Conservation (phyloP, 1,139 yeast species). For the Hyphopichia fennica region DNA sequence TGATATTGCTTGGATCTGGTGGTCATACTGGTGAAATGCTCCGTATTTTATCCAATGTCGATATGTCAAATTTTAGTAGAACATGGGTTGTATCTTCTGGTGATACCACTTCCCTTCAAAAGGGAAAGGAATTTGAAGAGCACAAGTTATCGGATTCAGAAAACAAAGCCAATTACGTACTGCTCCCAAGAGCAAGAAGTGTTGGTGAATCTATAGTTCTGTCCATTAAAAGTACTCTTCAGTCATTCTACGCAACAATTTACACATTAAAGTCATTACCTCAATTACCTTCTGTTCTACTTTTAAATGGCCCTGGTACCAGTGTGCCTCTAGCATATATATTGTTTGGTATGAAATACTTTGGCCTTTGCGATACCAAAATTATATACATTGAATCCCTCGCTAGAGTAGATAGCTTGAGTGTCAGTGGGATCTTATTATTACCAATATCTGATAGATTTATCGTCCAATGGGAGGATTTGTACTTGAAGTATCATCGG, state of each 20-base stretch:
- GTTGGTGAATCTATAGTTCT: slow-evolving; percentile 64
- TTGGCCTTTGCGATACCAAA: slow-evolving; percentile 54
- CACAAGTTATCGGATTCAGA: slow-evolving; percentile 10
- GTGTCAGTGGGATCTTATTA: slow-evolving; percentile 73
- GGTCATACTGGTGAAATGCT: slow-evolving; percentile 98
- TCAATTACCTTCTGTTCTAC: slow-evolving; percentile 49
- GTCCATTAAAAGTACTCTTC: slow-evolving; percentile 53
- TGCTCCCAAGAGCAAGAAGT: slow-evolving; percentile 70
- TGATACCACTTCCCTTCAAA: slow-evolving; percentile 56
- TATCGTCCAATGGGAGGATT: slow-evolving; percentile 86
- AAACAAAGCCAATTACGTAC: slow-evolving; percentile 25
- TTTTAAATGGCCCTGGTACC: slow-evolving; percentile 95
- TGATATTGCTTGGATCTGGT: slow-evolving; percentile 74
- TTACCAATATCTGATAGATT: slow-evolving; percentile 74
- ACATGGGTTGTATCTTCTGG: slow-evolving; percentile 55
- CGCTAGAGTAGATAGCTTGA: slow-evolving; percentile 76
- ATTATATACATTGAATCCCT: slow-evolving; percentile 84
- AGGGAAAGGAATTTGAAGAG: slow-evolving; percentile 48
- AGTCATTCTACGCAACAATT: slow-evolving; percentile 35
- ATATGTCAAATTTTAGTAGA: slow-evolving; percentile 26
- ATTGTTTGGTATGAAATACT: slow-evolving; percentile 50
- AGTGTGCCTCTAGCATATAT: slow-evolving; percentile 75
- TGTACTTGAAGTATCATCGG: slow-evolving; percentile 53
- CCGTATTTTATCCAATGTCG: slow-evolving; percentile 49
- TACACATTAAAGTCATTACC: slow-evolving; percentile 16